Conservation (phyloP, 768 basidiomycete genomes). For the Dictyophora rubrovolvata region DNA sequence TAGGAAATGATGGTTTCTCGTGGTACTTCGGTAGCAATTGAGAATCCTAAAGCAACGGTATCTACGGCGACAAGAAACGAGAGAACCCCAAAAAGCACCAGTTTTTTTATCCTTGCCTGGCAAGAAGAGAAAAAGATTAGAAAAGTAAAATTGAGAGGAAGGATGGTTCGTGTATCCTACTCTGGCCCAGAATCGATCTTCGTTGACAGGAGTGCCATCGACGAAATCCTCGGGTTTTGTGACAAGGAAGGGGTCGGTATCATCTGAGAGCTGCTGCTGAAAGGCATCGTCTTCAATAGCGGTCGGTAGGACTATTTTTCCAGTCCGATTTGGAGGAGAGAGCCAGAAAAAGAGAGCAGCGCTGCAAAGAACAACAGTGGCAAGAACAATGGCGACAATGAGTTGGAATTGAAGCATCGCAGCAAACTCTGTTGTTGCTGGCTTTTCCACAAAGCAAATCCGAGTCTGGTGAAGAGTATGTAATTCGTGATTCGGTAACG, state of each 20-base stretch:
- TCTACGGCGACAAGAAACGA: constrained; percentile 39
- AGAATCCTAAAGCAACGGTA: constrained; percentile 47
- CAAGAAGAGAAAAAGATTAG: background rate
- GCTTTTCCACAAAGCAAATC: no score
- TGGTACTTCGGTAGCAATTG: constrained; percentile 20
- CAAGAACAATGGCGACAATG: constrained; percentile 39
- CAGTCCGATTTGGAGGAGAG: constrained; percentile 29
- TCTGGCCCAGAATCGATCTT: constrained; percentile 47
- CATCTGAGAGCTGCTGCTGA: constrained; percentile 16
- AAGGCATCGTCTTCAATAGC: constrained; percentile 12
- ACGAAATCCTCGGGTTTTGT: constrained; percentile 57
- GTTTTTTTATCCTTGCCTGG: constrained; percentile 54
- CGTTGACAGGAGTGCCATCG: constrained; percentile 58
- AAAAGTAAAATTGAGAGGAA: background rate
- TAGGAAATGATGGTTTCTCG: constrained; percentile 25
- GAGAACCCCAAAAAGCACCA: constrained; percentile 37
- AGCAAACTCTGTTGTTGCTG: background rate
- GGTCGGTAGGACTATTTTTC: constrained; percentile 42
- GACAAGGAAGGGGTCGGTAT: constrained; percentile 59
- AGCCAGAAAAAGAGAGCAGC: constrained; percentile 29
- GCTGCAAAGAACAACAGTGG: constrained; percentile 34
- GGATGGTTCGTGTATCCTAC: constrained; percentile 23
- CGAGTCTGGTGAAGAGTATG: no score
- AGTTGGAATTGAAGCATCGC: constrained; percentile 57
- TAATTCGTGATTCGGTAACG: no score